Percentiles rank a stretch among this genome's conserved stretches.
Conservation (phyloP, 208 protist species). For the Wallacemonas sp. region DNA sequence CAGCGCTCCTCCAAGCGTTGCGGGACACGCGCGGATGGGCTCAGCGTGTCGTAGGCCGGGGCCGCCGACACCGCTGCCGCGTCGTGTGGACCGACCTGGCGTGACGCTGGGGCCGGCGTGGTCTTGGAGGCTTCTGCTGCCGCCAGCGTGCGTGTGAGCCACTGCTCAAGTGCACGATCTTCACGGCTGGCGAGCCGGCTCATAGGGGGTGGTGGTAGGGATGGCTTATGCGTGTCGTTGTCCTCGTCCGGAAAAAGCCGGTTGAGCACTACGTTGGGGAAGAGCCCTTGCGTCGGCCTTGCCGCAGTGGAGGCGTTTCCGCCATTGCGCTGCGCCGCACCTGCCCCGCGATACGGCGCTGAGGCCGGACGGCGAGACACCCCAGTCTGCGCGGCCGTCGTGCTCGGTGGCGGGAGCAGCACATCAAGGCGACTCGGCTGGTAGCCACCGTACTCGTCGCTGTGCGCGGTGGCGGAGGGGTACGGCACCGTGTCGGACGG, state of each 20-base stretch:
- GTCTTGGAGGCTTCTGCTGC: background rate
- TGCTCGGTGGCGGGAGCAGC: background rate
- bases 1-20: constrained; percentile 9
- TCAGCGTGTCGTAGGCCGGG: too few species aligned
- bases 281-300: background rate
- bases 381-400: too few species aligned
- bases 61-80: too few species aligned
- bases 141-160: constrained; percentile 7
- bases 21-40: background rate
- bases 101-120: background rate
- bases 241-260: constrained; percentile 2
- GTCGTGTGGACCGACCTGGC: too few species aligned
- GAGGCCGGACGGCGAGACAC: constrained; percentile 6
- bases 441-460: background rate
- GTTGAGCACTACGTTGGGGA: constrained; percentile 2
- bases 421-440: background rate
- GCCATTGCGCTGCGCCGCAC: background rate
- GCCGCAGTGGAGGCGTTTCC: background rate
- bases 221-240: background rate
- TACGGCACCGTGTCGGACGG: background rate
- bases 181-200: background rate
- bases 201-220: background rate
- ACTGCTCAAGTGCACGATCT: constrained; percentile 11
- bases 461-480: background rate
- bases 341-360: background rate